These are phyloP conservation scores for Arthrobotrys musiformis DNA, from an alignment of 2,329 filamentous ascomycete species.

Conservation along the genomic window DNA sequence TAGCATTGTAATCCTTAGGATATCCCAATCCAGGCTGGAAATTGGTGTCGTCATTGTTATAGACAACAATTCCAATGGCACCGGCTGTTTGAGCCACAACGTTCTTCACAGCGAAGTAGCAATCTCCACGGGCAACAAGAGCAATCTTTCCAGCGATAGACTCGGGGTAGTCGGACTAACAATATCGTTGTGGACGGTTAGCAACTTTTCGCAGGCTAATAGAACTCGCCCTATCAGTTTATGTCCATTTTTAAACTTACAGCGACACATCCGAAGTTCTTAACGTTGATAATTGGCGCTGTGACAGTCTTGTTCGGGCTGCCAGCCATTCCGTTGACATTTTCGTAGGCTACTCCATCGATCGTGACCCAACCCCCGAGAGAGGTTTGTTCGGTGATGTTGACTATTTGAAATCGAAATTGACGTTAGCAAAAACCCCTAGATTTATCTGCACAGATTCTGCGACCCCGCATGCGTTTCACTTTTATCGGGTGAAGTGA, in stretches of 20 bases:
- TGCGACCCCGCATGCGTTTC: no score
- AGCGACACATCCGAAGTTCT: slow-evolving; percentile 68
- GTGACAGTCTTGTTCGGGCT: slow-evolving; percentile 66
- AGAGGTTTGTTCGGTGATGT: slow-evolving; percentile 31
- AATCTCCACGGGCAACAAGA: slow-evolving; percentile 71
- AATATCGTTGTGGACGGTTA: slow-evolving; percentile 5
- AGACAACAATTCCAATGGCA: slow-evolving; percentile 64
- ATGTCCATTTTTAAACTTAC: slow-evolving; percentile 54
- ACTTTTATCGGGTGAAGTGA: no score
- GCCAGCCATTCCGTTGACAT: slow-evolving; percentile 63
- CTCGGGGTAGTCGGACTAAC: slow-evolving; percentile 67
- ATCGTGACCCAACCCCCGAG: slow-evolving; percentile 31
- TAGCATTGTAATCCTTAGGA: slow-evolving; percentile 61
- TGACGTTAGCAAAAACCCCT: slow-evolving; percentile 18
- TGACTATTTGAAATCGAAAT: slow-evolving; percentile 31
- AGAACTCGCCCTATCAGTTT: no score
- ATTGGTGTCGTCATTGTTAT: slow-evolving; percentile 42
- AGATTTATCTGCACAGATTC: no score
- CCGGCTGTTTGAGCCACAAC: slow-evolving; percentile 69
- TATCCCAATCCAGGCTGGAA: slow-evolving; percentile 61
- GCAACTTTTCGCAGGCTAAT: not conserved
- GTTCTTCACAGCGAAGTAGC: slow-evolving; percentile 71
- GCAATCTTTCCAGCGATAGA: slow-evolving; percentile 69
- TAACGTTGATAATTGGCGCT: slow-evolving; percentile 65
- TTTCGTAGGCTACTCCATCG: not conserved